phyloP scores from a whole-genome alignment of 2,329 filamentous ascomycete species.

The Graphiopsis chlorocephala region DNA sequence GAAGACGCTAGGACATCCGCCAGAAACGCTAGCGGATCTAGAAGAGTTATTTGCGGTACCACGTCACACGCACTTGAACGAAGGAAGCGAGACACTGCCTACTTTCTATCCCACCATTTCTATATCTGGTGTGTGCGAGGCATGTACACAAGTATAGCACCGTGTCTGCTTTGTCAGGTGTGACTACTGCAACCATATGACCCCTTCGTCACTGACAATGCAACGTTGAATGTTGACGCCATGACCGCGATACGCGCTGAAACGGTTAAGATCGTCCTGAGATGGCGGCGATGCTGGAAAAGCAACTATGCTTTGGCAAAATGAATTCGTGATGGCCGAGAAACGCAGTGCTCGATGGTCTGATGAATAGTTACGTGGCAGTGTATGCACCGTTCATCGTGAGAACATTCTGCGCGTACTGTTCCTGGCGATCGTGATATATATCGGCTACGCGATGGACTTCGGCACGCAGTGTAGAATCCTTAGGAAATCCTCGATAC shows the following conservation, averaged over 20 bases:
- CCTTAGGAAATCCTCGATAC: background rate
- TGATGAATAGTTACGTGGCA: background rate
- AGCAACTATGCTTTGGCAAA: background rate
- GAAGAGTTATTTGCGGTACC: slow-evolving; percentile 11
- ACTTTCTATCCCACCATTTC: background rate
- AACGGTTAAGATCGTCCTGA: background rate
- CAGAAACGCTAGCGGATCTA: slow-evolving; percentile 5
- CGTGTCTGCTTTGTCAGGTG: background rate
- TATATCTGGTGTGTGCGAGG: background rate
- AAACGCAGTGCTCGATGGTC: background rate
- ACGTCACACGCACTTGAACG: background rate
- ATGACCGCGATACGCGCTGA: background rate
- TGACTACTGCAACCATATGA: background rate
- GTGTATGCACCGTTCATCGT: background rate
- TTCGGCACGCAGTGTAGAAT: background rate
- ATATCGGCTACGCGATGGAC: background rate
- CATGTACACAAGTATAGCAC: background rate
- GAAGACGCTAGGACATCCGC: background rate
- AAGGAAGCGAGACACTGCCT: background rate
- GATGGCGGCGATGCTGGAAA: background rate
- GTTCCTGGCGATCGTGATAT: background rate
- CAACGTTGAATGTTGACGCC: background rate
- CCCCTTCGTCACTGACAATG: background rate
- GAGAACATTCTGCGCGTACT: background rate
- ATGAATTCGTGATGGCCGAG: background rate